Base-by-base conservation (phyloP, 163 green algal species). In the Smithsoniella earleae region DNA sequence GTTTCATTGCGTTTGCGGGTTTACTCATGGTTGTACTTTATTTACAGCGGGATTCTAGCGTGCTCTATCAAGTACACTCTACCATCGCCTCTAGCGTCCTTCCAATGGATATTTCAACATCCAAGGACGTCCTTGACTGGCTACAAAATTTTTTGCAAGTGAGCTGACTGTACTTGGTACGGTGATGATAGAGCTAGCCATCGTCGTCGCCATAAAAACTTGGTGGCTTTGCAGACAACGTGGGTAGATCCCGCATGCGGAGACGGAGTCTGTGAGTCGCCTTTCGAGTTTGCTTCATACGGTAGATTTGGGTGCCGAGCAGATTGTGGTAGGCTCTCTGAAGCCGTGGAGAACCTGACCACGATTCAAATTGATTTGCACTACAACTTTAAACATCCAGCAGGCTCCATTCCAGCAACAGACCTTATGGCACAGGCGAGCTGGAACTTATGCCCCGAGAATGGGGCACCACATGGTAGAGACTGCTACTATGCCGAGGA, bases 281-380 rank as follows among this genome's bases (percentile, higher is more conserved):
- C 89, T 1, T 91, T 91, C 78, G 89, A 95, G 74, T 92, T 90
- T 76, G 83, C 86, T 2, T 85, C 84, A 1, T 95, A 91, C 79
- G 86, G 87, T 20, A 66, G 82, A 10, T 93, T 93, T 77, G 89
- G 89, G 16, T 95, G 89, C 73, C 82, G 83, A 33, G 87, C 87
- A 2, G 89, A 95, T 66, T 95, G 89, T 76, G 86, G 86, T 25
- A 78, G 85, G 45, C 82, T 90, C 30, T 76, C 80, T 13, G 80
- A 90, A 40, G 20, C 58, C 43, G 73, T 91, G 3, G 82, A 89
- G 73, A 84, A 91, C 54, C 81, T 89, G 3, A 89, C 86, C 5
- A 80, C 64, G 1, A 52, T 89, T 3, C 85, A 90, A 55, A 77
- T 92, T 0, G 84, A 90, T 66, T 66, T 95, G 0, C 87, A 90